Evolutionary conservation across 306 rosid species (phyloP), one percentile per base, ranked within the genome.

Genomic region (Datisca glomerata): DNA sequence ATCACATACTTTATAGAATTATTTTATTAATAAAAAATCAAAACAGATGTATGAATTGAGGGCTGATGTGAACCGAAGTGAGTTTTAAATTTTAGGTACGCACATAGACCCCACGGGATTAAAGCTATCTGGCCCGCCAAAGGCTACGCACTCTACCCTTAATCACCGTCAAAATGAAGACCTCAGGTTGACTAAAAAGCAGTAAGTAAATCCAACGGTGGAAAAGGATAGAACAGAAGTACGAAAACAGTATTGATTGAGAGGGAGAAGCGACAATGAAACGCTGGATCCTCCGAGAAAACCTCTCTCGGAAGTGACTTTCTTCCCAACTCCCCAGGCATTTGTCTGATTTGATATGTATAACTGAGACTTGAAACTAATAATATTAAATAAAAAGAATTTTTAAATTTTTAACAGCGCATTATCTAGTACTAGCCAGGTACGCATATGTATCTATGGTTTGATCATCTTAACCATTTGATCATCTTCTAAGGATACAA

Each of bases 271-370:
- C 18, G 44, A 60, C 64, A 56, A 18, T 16, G 65, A 45, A 19
- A 42, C 47, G 62, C 24, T 49, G 73, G 68, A 61, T 49, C 50
- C 69, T 69, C 72, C 72, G 65, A 66, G 57, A 67, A 74, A 64
- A 72, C 68, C 78, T 72, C 73, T 57, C 63, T 12, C 4, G 54
- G 67, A 66, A 76, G 69, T 65, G 80, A 67, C 48, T 72, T 59
- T 6, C 43, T 25, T 61, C 41, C 43, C 51, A 48, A 51, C 31
- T 69, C 72, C 71, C 80, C 58, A 80, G 71, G 81, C 44, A 43
- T 39, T 44, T 66, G 77, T 72, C 69, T 21, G 27, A 55, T 43
- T 2, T 49, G 36, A 45, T 39, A 53, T 48, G 31, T 7, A 38
- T 32, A 49, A 48, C 22, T 15, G 59, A 65, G 37, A 51, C 47